Evolutionary conservation across 441 rosid genomes (phyloP), one percentile per base, ranked within the genome.

Genomic region (Pelargonium cotyledonis): DNA sequence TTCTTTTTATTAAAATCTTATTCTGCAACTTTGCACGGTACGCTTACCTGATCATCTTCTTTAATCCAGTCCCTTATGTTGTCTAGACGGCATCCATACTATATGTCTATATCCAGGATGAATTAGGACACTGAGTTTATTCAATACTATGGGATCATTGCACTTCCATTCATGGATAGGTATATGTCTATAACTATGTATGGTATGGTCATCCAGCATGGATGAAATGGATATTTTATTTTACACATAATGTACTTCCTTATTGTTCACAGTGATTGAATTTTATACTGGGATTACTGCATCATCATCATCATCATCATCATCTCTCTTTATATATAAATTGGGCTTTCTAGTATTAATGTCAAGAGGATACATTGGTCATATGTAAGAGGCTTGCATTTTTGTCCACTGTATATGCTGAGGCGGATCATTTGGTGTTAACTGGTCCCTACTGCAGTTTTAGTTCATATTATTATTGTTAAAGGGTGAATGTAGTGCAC

Each of bases 171-270:
- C 51, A 16, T 65, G n/a, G n/a, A 9, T 65, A 41, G 14, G 43
- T 65, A 8, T 14, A 14, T 4, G 38, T 4, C 68, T 43, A 31
- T 44, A 29, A 40, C n/a, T 14, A 61, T 61, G 40, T 31, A 60
- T 60, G 63, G 63, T 60, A 21, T 26, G 40, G 15, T 61, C 64
- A 26, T 35, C 64, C 64, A 26, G 64, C 38, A 61, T 61, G 15
- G 12, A 61, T 61, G 0, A 23, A 26, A 9, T 19, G 21, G 5
- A 21, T 61, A 12, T 58, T 12, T 61, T 21, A 0, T 61, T 12
- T 2, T 63, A 14, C 19, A 14, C 19, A 61, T 63, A 41, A 29
- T 63, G 65, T 29, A 43, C 65, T 63, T 8, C 43, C 8, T 63
- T 38, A 12, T 14, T 8, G 12, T 5, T 16, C 65, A 63, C 43